Conservation (phyloP, 1,284 basidiomycete species). For the Heliocybe sulcata region DNA sequence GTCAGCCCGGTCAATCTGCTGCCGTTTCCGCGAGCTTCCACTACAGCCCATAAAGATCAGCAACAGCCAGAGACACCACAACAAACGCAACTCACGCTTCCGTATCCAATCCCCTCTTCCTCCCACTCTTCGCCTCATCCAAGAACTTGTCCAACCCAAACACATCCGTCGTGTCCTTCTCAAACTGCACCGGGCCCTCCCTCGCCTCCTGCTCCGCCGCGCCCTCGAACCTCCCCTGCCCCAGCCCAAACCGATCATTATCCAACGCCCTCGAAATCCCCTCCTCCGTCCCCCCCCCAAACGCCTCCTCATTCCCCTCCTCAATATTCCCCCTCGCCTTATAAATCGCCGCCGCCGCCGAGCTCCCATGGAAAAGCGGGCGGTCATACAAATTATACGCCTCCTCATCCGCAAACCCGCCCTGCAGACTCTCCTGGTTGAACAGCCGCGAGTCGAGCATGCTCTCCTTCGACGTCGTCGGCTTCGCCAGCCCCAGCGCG, state of each 20-base stretch:
- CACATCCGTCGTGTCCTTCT: slow-evolving; percentile 96
- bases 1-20: slow-evolving; percentile 62
- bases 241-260: slow-evolving; percentile 93
- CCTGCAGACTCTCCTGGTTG: slow-evolving; percentile 87
- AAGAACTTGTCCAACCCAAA: slow-evolving; percentile 97
- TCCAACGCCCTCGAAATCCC: slow-evolving; percentile 85
- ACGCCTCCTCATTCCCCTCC: slow-evolving; percentile 83
- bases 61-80: slow-evolving; percentile 6
- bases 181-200: slow-evolving; percentile 97
- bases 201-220: slow-evolving; percentile 75
- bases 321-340: slow-evolving; percentile 83
- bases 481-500: slow-evolving; percentile 95
- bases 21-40: slow-evolving; percentile 60
- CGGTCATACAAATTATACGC: slow-evolving; percentile 92
- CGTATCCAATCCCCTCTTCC: slow-evolving; percentile 83
- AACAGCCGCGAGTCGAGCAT: slow-evolving; percentile 97
- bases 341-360: slow-evolving; percentile 96
- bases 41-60: slow-evolving; percentile 23
- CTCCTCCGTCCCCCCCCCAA: slow-evolving; percentile 91
- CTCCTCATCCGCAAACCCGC: slow-evolving; percentile 87
- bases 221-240: slow-evolving; percentile 86
- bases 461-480: slow-evolving; percentile 89
- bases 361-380: slow-evolving; percentile 93
- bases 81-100: slow-evolving; percentile 48
- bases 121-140: slow-evolving; percentile 92